These are phyloP conservation scores for Pseudogymnoascus sp. DNA, from an alignment of 2,329 filamentous ascomycete species.

Conservation along the genomic window DNA sequence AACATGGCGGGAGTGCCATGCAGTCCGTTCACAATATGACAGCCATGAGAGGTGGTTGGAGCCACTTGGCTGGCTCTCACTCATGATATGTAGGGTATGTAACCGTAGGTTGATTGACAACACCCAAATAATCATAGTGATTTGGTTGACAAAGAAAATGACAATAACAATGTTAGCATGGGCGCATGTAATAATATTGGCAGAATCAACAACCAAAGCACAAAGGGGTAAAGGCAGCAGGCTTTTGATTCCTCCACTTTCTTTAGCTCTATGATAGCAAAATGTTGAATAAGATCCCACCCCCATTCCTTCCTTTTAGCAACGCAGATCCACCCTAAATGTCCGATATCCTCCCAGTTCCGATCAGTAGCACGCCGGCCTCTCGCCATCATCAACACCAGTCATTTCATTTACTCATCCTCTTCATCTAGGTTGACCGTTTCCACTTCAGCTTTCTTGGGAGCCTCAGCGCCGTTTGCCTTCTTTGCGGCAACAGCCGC, in stretches of 20 bases:
- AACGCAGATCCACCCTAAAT: background rate
- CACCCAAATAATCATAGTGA: background rate
- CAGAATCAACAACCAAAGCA: background rate
- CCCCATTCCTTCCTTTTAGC: background rate
- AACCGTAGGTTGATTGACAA: background rate
- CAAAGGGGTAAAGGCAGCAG: background rate
- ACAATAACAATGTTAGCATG: background rate
- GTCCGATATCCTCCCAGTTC: background rate
- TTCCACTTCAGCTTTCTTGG: background rate
- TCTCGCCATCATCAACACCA: background rate
- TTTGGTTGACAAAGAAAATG: background rate
- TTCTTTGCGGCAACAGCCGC: background rate
- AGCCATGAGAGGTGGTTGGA: background rate
- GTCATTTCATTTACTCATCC: conserved; percentile 4
- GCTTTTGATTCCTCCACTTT: background rate
- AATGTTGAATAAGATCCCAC: conserved; percentile 4
- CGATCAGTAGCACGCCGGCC: background rate
- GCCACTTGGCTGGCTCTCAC: background rate
- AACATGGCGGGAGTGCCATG: background rate
- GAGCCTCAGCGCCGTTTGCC: background rate
- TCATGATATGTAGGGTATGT: background rate
- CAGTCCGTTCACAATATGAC: background rate
- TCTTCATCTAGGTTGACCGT: conserved; percentile 1
- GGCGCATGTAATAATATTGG: too few relatives aligned
- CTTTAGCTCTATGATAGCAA: background rate